Evolutionary conservation across 1,284 basidiomycete species (phyloP), one percentile per base, ranked within the genome.

Genomic region (Sporisorium exsertum): DNA sequence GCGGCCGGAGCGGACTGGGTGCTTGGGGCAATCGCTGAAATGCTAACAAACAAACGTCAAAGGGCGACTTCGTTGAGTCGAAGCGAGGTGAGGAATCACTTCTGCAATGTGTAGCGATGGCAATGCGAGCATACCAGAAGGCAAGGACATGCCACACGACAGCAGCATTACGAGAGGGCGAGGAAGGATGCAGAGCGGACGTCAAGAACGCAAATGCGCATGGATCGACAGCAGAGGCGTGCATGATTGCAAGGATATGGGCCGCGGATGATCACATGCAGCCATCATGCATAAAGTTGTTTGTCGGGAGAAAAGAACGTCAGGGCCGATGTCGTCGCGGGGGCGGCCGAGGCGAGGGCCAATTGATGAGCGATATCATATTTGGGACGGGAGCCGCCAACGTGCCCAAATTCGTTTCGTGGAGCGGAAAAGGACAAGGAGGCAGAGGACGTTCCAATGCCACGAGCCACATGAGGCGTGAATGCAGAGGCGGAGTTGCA

Each of bases 21-120:
- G 20, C 37, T 47, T 47, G 50, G 27, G 26, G n/a, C 43, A 20
- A 6, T 32, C 32, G 47, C 49, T 55, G 46, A 51, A 45, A 56
- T 63, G 33, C 61, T 60, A 71, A 71, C 68, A 71, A 71, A 71
- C 68, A 65, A 62, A 71, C 37, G 50, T 47, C 56, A 51, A 50
- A 50, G 37, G 37, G 40, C 8, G 16, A 20, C 29, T 45, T 33
- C 18, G 50, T 15, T 15, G 27, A 47, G 35, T 50, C 51, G 58
- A 49, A 56, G 37, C 26, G 42, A 57, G 45, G 33, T 42, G 52
- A 47, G 50, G 32, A 29, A 29, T 18, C 46, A 52, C 58, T 32
- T 5, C 29, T 61, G 58, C 53, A 29, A 32, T 32, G 50, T 22
- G 27, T 40, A 15, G 51, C 5, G 33, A 43, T 42, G 57, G 27